Percentiles rank a stretch among this genome's conserved stretches.
These are phyloP conservation scores for Thermothielavioides terrestris DNA, from an alignment of 495 filamentous ascomycete genomes.

Conservation along the genomic window DNA sequence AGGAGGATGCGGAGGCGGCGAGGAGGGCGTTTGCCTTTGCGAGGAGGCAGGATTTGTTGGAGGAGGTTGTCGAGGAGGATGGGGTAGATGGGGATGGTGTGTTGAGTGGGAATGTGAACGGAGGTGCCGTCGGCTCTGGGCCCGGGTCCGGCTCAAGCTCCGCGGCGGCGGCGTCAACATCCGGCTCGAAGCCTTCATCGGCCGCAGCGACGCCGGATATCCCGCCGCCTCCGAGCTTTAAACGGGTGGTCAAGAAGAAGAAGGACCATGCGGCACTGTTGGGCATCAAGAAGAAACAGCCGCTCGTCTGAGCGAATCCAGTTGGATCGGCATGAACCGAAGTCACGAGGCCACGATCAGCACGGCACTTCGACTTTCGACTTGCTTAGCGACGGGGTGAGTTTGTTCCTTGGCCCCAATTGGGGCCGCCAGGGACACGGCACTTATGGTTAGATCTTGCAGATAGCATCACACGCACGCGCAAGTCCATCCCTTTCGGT, in stretches of 20 bases:
- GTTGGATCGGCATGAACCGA: too few species aligned
- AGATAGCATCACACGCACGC: not conserved
- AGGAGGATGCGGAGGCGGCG: slow-evolving; percentile 81
- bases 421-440: not conserved
- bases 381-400: too few species aligned
- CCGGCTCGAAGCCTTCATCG: slow-evolving; percentile 5
- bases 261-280: slow-evolving; percentile 62
- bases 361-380: too few species aligned
- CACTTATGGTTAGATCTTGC: not conserved
- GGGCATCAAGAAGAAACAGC: slow-evolving; percentile 87
- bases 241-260: slow-evolving; percentile 73
- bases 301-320: not conserved
- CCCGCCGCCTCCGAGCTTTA: slow-evolving; percentile 58
- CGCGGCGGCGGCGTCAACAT: slow-evolving; percentile 19
- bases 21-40: slow-evolving; percentile 63
- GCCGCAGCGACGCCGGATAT: slow-evolving; percentile 21
- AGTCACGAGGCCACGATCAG: too few species aligned
- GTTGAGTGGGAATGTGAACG: slow-evolving; percentile 5
- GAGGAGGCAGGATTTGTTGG: slow-evolving; percentile 35
- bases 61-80: slow-evolving; percentile 39
- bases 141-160: slow-evolving; percentile 16
- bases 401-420: not conserved
- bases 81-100: slow-evolving; percentile 2
- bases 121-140: slow-evolving; percentile 5
- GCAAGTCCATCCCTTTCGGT: too few species aligned